Base-by-base conservation (phyloP, 306 rosid species). In the Ochetophila trinervis region DNA sequence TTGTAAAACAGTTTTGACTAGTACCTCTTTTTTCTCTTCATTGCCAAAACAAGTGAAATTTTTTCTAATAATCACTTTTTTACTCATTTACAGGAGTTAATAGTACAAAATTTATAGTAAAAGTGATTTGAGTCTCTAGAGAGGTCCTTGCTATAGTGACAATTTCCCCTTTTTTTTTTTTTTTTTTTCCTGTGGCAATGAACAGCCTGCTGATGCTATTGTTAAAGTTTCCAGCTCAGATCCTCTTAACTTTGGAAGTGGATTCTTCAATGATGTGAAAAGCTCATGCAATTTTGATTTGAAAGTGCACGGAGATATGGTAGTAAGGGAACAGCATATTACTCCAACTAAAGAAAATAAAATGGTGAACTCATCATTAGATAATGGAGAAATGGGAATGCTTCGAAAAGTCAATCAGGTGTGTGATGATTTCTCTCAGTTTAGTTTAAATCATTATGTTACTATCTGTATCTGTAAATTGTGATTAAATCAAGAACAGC, bases 381-480 rank as follows among this genome's bases (percentile, higher is more conserved):
- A 40, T 60, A n/a, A 66, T 24, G 65, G 66, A 60, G 78, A 67
- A 24, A 63, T 63, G 57, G 69, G 37, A 57, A 18, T 66, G 66
- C 65, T 80, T 67, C 59, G 56, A 48, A 67, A 74, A 53, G 66
- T 65, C 22, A 32, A 40, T 60, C 76, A 84, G 88, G 90, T 82
- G 67, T 78, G 62, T 7, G 71, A 74, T 66, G 24, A 34, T 63
- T 32, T 17, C 53, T 51, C 53, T 66, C 61, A 68, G 36, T 62
- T 35, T 47, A 68, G 53, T 22, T 49, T 60, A 20, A 32, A 19
- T 35, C 13, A 30, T 10, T 60, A 5, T 12, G 4, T 68, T 59
- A 45, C 32, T 47, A 24, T 17, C 10, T 57, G 22, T 18, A 19
- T 44, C 17, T 49, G n/a, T 18, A 34, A 34, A 32, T 66, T 21